Evolutionary conservation across 2,329 filamentous ascomycete genomes (phyloP), one percentile per base, ranked within the genome.

Genomic region (Phialophora chinensis): DNA sequence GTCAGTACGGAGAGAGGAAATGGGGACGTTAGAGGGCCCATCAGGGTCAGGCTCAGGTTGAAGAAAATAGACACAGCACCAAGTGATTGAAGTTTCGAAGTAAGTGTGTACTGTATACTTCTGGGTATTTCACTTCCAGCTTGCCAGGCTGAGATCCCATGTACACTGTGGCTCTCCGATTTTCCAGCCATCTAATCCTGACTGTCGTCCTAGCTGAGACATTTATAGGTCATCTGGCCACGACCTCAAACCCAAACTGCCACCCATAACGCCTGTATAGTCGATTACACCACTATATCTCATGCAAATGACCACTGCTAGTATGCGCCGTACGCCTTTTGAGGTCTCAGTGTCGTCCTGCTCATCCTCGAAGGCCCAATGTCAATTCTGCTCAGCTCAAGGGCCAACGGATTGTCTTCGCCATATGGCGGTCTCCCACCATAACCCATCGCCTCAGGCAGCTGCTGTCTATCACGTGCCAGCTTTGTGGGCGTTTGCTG

Each of bases 381-480:
- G 66, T 84, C 81, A 67, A 84, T 84, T 6, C 77, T 78, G 65
- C 79, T 84, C 70, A 89, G 78, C 75, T 89, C 87, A 38, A 86
- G 78, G 60, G 85, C 87, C 56, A 89, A 75, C 5, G 86, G 84
- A 66, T 80, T 81, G 23, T 68, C 66, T 12, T 4, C 78, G 78
- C 52, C 60, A 56, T 66, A 68, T 23, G 60, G 53, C 12, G 52
- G n/a, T 20, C 33, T 38, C 2, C 29, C 38, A 2, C 49, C 59
- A 60, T 62, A 50, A 29, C 44, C 52, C 14, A 20, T 12, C 38
- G 31, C 38, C 23, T 50, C 54, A 4, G 38, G 50, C 33, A 27
- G 52, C 58, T 38, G 14, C 12, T 20, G 27, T 14, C 52, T 55
- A 12, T 55, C 42, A 23, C 60, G 59, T 33, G 66, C 65, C 25